A percentile compares a stretch with the other conserved stretches of the same genome.
These are phyloP conservation scores for Flammula alnicola DNA, from an alignment of 1,284 basidiomycete genomes.

Conservation along the genomic window DNA sequence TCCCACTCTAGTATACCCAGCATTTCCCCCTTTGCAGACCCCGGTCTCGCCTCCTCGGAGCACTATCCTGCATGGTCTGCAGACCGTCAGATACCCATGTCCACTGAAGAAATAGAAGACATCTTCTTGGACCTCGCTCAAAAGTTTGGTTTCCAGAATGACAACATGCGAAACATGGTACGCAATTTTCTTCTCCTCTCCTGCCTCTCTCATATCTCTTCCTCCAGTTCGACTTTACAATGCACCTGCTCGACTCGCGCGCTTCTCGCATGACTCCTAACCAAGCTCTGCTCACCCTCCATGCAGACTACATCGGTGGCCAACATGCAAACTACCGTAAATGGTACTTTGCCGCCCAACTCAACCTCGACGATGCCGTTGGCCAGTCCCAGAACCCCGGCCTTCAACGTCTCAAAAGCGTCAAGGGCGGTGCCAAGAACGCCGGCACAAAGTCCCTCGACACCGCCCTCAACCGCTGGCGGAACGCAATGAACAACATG, in stretches of 20 bases:
- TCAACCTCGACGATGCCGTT: slow-evolving; percentile 98
- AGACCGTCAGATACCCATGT: slow-evolving; percentile 94
- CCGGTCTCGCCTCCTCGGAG: slow-evolving; percentile 61
- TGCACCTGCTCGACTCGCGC: slow-evolving; percentile 96
- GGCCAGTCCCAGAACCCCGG: slow-evolving; percentile 95
- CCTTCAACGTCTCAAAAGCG: slow-evolving; percentile 85
- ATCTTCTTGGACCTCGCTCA: slow-evolving; percentile 98
- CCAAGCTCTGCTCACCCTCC: slow-evolving; percentile 93
- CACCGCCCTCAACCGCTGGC: slow-evolving; percentile 92
- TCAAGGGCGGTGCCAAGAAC: slow-evolving; percentile 68
- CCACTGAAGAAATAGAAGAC: slow-evolving; percentile 98
- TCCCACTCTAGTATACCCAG: slow-evolving; percentile 61
- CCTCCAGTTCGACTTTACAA: slow-evolving; percentile 91
- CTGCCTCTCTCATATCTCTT: slow-evolving; percentile 9
- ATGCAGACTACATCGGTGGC: slow-evolving; percentile 99
- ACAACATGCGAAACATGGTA: slow-evolving; percentile 91
- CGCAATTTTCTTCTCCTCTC: slow-evolving; percentile 30
- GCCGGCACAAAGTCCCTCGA: slow-evolving; percentile 87
- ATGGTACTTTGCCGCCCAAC: slow-evolving; percentile 99
- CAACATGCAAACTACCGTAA: slow-evolving; percentile 97
- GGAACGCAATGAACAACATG: slow-evolving; percentile 99
- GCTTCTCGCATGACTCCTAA: slow-evolving; percentile 99
- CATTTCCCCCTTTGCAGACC: slow-evolving; percentile 63
- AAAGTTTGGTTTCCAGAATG: slow-evolving; percentile 98
- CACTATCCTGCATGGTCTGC: slow-evolving; percentile 94